Evolutionary conservation across 2,329 filamentous ascomycete species (phyloP), one percentile per base, ranked within the genome.

Genomic region (Moelleriella libera): DNA sequence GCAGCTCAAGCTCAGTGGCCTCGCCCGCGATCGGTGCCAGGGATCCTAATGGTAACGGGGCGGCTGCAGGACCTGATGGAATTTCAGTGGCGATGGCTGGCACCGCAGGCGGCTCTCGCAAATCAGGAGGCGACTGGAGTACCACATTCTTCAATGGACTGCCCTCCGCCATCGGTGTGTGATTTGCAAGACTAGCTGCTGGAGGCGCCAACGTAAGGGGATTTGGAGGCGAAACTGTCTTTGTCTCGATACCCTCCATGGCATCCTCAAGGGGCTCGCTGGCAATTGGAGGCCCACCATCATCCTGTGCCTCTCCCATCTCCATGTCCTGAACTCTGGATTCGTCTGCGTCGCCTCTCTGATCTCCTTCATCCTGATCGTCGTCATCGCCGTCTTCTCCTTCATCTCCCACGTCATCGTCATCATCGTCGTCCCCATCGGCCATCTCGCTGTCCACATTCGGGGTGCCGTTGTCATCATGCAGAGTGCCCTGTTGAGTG

Each of bases 101-200:
- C 6, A 45, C 30, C 2, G 14, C 12, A 7, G 52, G 45, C 29
- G 51, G 41, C 8, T 50, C 32, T 28, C 44, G 43, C 10, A 63
- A 55, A 21, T 69, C 66, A 1, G 66, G 68, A 0, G 72, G 70
- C 8, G 72, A 74, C 8, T 63, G 65, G 12, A 72, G 50, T 30
- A 71, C 60, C 37, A 75, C 70, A 45, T 75, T 72, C 59, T 75
- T 75, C 21, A 76, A 58, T 1, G 73, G 73, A 46, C 73, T 77
- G 3, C 72, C 73, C 51, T 74, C 72, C 3, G 65, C 54, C 51
- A 56, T 64, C 1, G 64, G 62, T 3, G 65, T 60, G 37, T 54
- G 51, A 44, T 55, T 50, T 2, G 57, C 52, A 30, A 60, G 52
- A 14, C 52, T 51, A 7, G 55, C 52, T 43, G 60, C 37, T 45